A percentile compares a stretch with the other conserved stretches of the same genome.
Evolutionary conservation across 176 grass and related monocot species (phyloP).

Genomic region (Dendrocalamus sinicus): DNA sequence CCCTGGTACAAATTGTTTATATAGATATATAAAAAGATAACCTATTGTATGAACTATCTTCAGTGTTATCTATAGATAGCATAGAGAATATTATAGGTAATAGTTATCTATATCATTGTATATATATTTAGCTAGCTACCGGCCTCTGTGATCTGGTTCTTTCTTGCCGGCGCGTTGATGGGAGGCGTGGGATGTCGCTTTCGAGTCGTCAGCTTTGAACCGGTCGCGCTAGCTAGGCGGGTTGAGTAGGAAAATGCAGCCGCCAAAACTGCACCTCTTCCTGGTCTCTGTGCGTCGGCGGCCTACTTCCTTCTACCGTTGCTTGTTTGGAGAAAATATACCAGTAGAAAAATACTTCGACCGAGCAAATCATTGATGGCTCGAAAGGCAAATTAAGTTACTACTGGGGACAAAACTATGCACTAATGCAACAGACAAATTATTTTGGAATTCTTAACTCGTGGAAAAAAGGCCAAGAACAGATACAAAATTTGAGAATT

Average conservation of each 20-base stretch:
- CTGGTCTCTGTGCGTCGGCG: not conserved
- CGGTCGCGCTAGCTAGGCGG: slow-evolving; percentile 31
- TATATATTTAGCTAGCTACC: not conserved
- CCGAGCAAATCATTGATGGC: not conserved
- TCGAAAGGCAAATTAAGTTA: not conserved
- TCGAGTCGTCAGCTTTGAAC: slow-evolving; percentile 21
- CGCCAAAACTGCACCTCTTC: slow-evolving; percentile 40
- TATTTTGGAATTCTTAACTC: not conserved
- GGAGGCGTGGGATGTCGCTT: not conserved
- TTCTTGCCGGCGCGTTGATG: slow-evolving; percentile 38
- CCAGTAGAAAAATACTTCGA: not conserved
- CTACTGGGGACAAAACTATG: not conserved
- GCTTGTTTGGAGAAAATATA: no score
- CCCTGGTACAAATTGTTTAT: no score
- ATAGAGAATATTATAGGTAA: no score
- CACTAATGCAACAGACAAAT: not conserved
- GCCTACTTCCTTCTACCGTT: not conserved
- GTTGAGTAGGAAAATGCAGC: not conserved
- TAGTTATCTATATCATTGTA: no score
- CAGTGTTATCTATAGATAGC: no score
- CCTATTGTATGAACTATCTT: no score
- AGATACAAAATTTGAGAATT: not conserved
- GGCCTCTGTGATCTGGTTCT: slow-evolving; percentile 6
- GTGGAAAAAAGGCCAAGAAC: not conserved
- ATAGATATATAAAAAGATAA: no score